phyloP scores from a whole-genome alignment of 177 flowering plant species.

The Vitis hybrid region DNA sequence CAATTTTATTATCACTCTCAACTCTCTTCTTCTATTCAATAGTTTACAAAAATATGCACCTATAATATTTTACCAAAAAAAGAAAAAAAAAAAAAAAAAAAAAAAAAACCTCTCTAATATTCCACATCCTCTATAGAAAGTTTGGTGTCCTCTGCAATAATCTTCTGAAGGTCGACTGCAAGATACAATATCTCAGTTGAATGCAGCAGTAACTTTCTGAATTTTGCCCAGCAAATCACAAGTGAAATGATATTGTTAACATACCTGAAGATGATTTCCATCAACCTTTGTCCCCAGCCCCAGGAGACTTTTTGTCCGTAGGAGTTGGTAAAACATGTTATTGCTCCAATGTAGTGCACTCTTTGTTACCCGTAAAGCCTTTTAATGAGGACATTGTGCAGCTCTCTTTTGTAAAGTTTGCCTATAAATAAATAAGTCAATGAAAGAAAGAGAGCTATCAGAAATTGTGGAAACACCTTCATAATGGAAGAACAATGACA shows the following conservation, averaged over 20 bases:
- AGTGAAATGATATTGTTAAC: not conserved
- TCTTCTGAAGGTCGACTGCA: slow-evolving; percentile 91
- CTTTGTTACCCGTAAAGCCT: slow-evolving; percentile 78
- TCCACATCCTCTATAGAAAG: no score
- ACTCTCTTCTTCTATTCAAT: no score
- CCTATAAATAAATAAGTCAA: slow-evolving; percentile 41
- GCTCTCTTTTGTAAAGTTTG: slow-evolving; percentile 83
- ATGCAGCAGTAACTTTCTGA: not conserved
- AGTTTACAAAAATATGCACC: no score
- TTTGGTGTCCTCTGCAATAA: slow-evolving; percentile 77
- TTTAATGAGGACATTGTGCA: not conserved
- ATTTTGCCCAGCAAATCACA: not conserved
- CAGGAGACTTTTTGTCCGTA: slow-evolving; percentile 70
- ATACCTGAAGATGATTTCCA: slow-evolving; percentile 95
- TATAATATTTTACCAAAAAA: no score
- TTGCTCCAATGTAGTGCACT: not conserved
- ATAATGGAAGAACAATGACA: not conserved
- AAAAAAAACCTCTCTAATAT: no score
- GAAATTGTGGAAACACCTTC: no score
- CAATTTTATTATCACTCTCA: no score
- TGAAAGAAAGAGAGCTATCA: not conserved
- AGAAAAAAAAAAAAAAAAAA: no score
- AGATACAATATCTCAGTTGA: slow-evolving; percentile 4
- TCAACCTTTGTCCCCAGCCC: slow-evolving; percentile 69
- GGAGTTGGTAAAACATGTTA: slow-evolving; percentile 6